These are phyloP conservation scores for Thelonectria blattea DNA, from an alignment of 2,329 filamentous ascomycete species.

Conservation along the genomic window DNA sequence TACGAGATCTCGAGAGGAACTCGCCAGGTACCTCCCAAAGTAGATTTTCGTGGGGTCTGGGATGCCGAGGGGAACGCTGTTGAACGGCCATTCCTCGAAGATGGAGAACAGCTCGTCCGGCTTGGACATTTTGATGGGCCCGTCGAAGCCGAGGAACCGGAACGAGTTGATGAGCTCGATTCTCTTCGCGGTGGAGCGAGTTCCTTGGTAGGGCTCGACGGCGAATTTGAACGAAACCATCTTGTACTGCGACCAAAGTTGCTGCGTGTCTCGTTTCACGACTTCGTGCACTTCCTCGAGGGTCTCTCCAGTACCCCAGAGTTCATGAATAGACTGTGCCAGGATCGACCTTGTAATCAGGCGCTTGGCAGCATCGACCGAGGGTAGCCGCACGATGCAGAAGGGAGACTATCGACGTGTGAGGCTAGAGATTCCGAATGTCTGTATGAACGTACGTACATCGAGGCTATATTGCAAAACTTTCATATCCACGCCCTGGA, in stretches of 20 bases:
- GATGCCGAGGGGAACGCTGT: constrained; percentile 54
- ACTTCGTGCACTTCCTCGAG: constrained; percentile 73
- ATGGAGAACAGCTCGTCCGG: constrained; percentile 79
- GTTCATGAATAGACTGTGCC: constrained; percentile 81
- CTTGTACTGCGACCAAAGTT: constrained; percentile 72
- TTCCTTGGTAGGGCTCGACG: constrained; percentile 82
- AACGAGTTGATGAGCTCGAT: constrained; percentile 83
- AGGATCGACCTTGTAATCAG: constrained; percentile 82
- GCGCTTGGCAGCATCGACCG: constrained; percentile 66
- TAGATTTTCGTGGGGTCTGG: constrained; percentile 66
- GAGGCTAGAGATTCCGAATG: constrained; percentile 25
- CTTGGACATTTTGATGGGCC: constrained; percentile 76
- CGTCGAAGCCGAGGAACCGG: constrained; percentile 76
- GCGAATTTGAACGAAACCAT: constrained; percentile 79
- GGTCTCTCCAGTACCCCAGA: constrained; percentile 78
- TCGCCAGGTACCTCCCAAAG: constrained; percentile 74
- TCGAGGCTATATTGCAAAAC: constrained; percentile 76
- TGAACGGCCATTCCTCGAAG: constrained; percentile 78
- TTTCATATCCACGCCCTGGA: constrained; percentile 71
- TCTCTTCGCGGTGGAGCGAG: constrained; percentile 67
- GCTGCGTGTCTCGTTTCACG: constrained; percentile 62
- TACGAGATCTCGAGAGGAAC: constrained; percentile 70
- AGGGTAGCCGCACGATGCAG: constrained; percentile 75
- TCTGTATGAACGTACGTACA: constrained; percentile 58
- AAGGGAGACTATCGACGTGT: constrained; percentile 74